Evolutionary conservation across 2,329 filamentous ascomycete genomes (phyloP), one percentile per base, ranked within the genome.

Genomic region (Exophiala oligosperma): DNA sequence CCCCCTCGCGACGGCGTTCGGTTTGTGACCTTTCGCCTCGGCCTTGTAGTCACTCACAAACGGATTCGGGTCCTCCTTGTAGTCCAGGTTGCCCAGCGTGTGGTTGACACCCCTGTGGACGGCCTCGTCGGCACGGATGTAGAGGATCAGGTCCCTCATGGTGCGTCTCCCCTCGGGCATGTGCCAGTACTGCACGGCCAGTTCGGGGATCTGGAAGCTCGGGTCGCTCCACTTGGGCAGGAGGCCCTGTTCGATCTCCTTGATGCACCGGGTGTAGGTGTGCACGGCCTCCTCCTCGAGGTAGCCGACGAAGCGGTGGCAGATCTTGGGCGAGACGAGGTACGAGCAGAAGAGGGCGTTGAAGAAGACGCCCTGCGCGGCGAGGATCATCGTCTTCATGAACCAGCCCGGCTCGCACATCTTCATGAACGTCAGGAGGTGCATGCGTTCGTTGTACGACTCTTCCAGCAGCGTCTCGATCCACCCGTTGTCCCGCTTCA

Each of bases 241-340:
- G 8, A 37, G 14, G 35, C 35, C 35, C 14, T 37, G 35, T 37
- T 37, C 38, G 38, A 41, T 7, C 12, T 41, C 38, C 12, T 21
- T 21, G 38, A 41, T 41, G 38, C 6, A 41, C 17, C 38, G 4
- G 6, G 6, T 41, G 38, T 41, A 37, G 14, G 35, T 37, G 35
- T 37, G 35, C 8, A 37, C 35, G 35, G 94, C 94, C 74, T 99
- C 94, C 73, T 99, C 94, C 74, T 99, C 94, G 11, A 99, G 85
- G 68, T 97, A 97, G 1, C 92, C 94, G 54, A 97, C 92, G 73
- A 99, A 97, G 47, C 94, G 88, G 74, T 99, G 94, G 69, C 90
- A 93, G 63, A 91, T 93, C 61, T 87, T 86, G 5, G 94, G 93
- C 1, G 88, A 91, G 60, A 96, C 70, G 32, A 99, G 85, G 76